These are phyloP conservation scores for Cercophora newfieldiana DNA, from an alignment of 495 filamentous ascomycete species.

Conservation along the genomic window DNA sequence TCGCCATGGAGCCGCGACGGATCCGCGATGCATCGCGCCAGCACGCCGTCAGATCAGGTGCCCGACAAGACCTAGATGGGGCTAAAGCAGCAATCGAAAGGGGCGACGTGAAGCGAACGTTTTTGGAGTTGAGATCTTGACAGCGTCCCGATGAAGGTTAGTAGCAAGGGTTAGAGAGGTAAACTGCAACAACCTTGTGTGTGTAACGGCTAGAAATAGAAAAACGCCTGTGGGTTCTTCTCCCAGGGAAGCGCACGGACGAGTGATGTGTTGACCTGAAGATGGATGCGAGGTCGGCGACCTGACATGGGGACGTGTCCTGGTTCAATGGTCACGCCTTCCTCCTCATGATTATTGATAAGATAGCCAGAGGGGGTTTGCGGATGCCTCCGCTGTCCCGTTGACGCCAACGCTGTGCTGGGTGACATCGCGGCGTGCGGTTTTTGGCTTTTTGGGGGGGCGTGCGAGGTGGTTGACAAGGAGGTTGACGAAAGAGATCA, in stretches of 20 bases:
- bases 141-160: neutral
- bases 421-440: slow-evolving; percentile 10
- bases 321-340: slow-evolving; percentile 10
- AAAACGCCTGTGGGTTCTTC: neutral
- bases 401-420: neutral
- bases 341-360: neutral
- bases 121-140: slow-evolving; percentile 3
- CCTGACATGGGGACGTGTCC: slow-evolving; percentile 5
- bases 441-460: neutral
- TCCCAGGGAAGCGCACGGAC: neutral
- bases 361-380: neutral
- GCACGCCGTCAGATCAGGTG: neutral
- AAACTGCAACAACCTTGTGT: no score
- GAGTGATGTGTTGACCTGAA: slow-evolving; percentile 8
- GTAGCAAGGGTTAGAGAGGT: neutral
- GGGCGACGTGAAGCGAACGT: neutral
- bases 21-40: neutral
- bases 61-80: neutral
- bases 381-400: slow-evolving; percentile 10
- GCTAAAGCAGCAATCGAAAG: neutral
- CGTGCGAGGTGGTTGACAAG: neutral
- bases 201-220: slow-evolving; percentile 9
- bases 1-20: neutral
- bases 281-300: slow-evolving; percentile 13
- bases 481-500: slow-evolving; percentile 14